Evolutionary conservation across 768 basidiomycete species (phyloP).

Genomic region (Boletus edulis): DNA sequence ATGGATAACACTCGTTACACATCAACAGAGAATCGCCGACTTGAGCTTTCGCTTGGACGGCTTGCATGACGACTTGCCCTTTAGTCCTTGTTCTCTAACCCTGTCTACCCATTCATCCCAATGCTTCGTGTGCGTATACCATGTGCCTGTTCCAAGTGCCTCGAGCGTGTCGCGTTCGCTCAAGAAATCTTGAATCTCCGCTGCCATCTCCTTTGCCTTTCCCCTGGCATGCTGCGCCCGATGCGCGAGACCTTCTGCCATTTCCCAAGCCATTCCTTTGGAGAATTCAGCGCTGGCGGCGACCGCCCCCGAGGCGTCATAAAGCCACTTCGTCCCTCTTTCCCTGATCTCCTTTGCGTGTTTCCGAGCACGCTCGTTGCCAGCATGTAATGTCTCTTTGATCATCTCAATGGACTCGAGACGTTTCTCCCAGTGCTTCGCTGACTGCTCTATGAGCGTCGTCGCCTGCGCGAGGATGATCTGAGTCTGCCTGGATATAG

Average conservation of each 20-base stretch:
- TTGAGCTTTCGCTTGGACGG: constrained; percentile 10
- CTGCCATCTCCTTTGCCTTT: constrained; percentile 44
- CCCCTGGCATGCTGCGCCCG: constrained; percentile 45
- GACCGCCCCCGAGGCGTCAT: constrained; percentile 42
- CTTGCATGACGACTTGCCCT: constrained; percentile 11
- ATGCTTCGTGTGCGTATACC: constrained; percentile 15
- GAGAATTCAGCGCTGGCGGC: constrained; percentile 41
- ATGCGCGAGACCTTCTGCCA: constrained; percentile 36
- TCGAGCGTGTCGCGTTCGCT: constrained; percentile 22
- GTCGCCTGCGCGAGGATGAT: constrained; percentile 33
- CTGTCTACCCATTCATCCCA: constrained; percentile 21
- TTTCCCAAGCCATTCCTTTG: constrained; percentile 38
- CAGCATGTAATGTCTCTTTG: constrained; percentile 42
- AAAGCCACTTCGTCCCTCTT: constrained; percentile 45
- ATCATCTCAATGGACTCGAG: constrained; percentile 37
- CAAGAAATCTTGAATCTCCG: constrained; percentile 28
- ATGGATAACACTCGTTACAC: neutral
- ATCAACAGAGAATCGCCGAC: constrained; percentile 12
- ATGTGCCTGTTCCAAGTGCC: constrained; percentile 8
- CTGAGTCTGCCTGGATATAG: constrained; percentile 46
- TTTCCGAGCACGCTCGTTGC: constrained; percentile 51
- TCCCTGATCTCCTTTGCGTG: constrained; percentile 54
- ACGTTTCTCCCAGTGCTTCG: constrained; percentile 30
- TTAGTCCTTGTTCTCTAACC: constrained; percentile 4
- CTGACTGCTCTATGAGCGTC: constrained; percentile 44